Evolutionary conservation across 257 asterid species (phyloP), one percentile per base, ranked within the genome.

Genomic region (Solanum peruvianum): DNA sequence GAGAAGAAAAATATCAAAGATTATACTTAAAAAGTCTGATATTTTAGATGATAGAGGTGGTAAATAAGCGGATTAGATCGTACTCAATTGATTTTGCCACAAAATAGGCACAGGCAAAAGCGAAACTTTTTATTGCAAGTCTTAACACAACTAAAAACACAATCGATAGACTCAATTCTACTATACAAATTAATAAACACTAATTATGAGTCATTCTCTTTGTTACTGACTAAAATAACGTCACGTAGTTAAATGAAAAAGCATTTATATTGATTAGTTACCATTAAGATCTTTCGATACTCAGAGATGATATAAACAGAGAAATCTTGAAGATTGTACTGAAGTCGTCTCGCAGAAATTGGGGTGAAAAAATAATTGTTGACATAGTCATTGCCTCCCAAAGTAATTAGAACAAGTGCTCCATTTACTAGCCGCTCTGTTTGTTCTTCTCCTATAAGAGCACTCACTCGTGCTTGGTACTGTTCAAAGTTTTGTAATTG

Each of bases 361-460:
- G 99, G 97, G 4, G 93, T 83, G 81, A 94, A 31, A 87, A 93
- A 96, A 85, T 96, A 96, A 84, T 96, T 96, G 88, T 96, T 96
- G 76, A 96, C 97, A 83, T 78, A 96, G 88, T 96, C 99, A 64
- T 96, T 96, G 23, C 98, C 98, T 4, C 98, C 98, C 33, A 96
- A 91, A 1, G 95, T 92, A 70, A 96, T 95, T 10, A 96, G 94
- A 10, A 94, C 93, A 2, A 96, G 88, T 4, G 94, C 98, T 13
- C 84, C 82, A 77, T 91, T 94, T 13, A 96, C 98, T 1, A 89
- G 94, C 49, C 31, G 4, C 33, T 86, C 89, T 2, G 96, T 81
- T 56, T 86, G 87, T 3, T 81, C 90, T 78, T 85, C 82, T 13
- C 99, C 99, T 58, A 94, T 91, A 15, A 92, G 66, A 12, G 93